Evolutionary conservation across 495 filamentous ascomycete genomes (phyloP), one percentile per base, ranked within the genome.

Genomic region (Acidomyces sp.): DNA sequence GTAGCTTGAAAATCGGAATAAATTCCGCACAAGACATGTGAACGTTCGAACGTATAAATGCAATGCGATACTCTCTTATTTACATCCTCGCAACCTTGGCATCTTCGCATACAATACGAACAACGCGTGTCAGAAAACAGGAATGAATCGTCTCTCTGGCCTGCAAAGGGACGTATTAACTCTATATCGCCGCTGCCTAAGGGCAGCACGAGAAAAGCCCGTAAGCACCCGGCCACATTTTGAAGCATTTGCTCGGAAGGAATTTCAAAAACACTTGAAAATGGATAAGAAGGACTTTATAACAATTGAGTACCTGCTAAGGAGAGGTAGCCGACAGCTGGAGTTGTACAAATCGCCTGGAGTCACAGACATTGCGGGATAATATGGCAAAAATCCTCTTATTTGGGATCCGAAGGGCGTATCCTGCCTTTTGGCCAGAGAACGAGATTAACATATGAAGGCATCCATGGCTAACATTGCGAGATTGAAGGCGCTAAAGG

Each of bases 101-200:
- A 28, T 13, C 13, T 28, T 28, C 26, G 26, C 26, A 28, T 28
- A 7, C 26, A 28, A 7, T n/a, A 29, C 26, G 26, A 29, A 29
- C 26, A 29, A 29, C 26, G 13, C 26, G n/a, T n/a, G n/a, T n/a
- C n/a, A 29, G 9, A 9, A 29, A 9, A 29, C 9, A 29, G 37
- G 34, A 18, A 63, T 63, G 60, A 50, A 51, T 11, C 71, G 75
- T 54, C 68, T 82, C 15, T 92, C 88, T 6, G 92, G 92, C 25
- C 68, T 96, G n/a, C 92, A 97, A 54, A 78, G 75, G 55, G 82
- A 92, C 40, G 87, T 97, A 6, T 59, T 96, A 28, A 67, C 74
- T 25, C 74, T 97, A 7, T 97, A 96, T 53, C 77, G 86, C 33
- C 72, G 75, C 51, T 95, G 86, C 51, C 66, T 97, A 20, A 70